Percentiles rank a stretch among this genome's conserved stretches.
phyloP scores from a whole-genome alignment of 2,329 filamentous ascomycete species.

The Clonostachys chloroleuca region DNA sequence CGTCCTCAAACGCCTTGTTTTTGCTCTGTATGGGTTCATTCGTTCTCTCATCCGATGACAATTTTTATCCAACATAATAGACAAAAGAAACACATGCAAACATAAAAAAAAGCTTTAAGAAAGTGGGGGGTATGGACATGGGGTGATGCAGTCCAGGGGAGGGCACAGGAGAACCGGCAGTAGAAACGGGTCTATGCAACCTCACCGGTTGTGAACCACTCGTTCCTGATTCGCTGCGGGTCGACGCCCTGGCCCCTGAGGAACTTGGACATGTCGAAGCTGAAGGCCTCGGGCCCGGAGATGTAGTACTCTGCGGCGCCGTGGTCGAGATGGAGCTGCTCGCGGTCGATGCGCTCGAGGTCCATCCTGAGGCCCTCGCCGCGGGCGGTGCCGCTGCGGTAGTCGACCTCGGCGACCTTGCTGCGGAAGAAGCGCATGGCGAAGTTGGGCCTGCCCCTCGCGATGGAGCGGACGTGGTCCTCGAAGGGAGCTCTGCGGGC shows the following conservation, averaged over 20 bases:
- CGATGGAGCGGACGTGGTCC: conserved; percentile 41
- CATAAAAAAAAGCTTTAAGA: too few species aligned
- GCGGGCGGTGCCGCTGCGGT: conserved; percentile 6
- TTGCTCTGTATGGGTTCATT: too few species aligned
- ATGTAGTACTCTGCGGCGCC: conserved; percentile 46
- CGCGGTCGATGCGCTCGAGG: conserved; percentile 33
- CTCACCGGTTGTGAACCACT: conserved; percentile 41
- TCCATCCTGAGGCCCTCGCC: conserved; percentile 31
- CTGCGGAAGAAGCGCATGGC: conserved; percentile 45
- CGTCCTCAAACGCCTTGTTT: too few species aligned
- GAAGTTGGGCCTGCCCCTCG: conserved; percentile 25
- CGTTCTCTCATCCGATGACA: too few species aligned
- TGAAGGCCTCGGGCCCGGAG: conserved; percentile 50
- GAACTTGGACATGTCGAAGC: conserved; percentile 42
- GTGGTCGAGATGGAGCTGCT: conserved; percentile 39
- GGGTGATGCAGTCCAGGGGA: too few species aligned
- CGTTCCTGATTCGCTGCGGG: conserved; percentile 32
- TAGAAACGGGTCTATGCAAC: too few species aligned
- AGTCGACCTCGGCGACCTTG: conserved; percentile 34
- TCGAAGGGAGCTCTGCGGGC: conserved; percentile 48
- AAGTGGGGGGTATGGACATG: too few species aligned
- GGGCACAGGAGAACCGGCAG: too few species aligned
- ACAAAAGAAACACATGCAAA: too few species aligned
- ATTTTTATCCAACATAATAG: too few species aligned
- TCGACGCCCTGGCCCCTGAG: conserved; percentile 33